These are phyloP conservation scores for Lachancea thermotolerans DNA, from an alignment of 805 yeast species.

Conservation along the genomic window DNA sequence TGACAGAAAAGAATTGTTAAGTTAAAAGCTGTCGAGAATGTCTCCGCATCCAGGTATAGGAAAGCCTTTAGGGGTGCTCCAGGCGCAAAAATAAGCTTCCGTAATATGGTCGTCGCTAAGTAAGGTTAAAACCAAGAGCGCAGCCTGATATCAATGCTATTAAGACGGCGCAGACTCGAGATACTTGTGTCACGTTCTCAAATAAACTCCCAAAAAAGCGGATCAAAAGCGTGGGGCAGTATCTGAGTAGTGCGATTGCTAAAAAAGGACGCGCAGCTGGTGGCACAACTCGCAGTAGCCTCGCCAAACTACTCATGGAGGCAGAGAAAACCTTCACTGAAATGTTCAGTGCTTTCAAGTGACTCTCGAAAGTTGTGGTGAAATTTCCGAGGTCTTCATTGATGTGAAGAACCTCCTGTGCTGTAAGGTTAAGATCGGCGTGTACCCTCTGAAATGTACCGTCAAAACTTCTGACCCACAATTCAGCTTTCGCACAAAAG, in stretches of 20 bases:
- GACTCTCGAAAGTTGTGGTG: slow-evolving; percentile 2
- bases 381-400: slow-evolving; percentile 11
- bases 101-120: background rate
- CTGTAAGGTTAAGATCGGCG: slow-evolving; percentile 11
- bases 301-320: too few species aligned
- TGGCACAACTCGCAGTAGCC: too few species aligned
- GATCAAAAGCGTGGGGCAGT: too few species aligned
- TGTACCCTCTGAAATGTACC: slow-evolving; percentile 12
- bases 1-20: slow-evolving; percentile 1
- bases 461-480: slow-evolving; percentile 15
- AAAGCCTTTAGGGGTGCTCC: too few species aligned
- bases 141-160: background rate
- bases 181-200: background rate
- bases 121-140: background rate
- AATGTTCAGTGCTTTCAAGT: background rate
- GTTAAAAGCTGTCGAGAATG: background rate
- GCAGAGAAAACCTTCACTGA: too few species aligned
- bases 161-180: background rate
- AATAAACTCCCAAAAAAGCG: background rate
- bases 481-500: slow-evolving; percentile 11
- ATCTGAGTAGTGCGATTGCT: too few species aligned
- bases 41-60: too few species aligned
- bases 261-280: too few species aligned
- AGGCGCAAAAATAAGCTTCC: background rate
- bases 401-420: slow-evolving; percentile 11